Conservation (phyloP, 1,284 basidiomycete species). For the Xerocomus amazonicus region DNA sequence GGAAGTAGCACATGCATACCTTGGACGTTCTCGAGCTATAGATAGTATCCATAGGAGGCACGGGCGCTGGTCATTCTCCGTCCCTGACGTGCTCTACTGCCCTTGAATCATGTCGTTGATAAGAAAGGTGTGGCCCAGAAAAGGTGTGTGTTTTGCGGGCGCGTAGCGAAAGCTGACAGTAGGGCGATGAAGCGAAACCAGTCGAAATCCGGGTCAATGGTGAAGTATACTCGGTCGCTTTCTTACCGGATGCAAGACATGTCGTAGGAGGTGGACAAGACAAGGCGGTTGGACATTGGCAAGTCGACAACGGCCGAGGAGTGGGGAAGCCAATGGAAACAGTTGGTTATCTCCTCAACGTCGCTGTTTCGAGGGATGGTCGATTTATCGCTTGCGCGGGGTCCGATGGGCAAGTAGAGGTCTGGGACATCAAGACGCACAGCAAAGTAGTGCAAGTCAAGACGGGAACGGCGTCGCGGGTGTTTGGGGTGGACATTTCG, state of each 20-base stretch:
- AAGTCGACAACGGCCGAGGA: neutral
- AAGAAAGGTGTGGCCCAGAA: neutral
- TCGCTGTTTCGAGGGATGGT: slow-evolving; percentile 10
- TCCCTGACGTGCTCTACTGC: neutral
- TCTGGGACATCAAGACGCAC: slow-evolving; percentile 13
- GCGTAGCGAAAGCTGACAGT: neutral
- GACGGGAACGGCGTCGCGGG: neutral
- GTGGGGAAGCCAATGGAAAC: slow-evolving; percentile 2
- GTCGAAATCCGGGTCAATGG: slow-evolving; percentile 2
- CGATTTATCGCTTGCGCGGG: slow-evolving; percentile 4
- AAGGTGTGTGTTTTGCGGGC: neutral
- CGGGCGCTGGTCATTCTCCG: neutral
- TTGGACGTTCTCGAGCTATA: neutral
- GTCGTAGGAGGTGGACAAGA: slow-evolving; percentile 5
- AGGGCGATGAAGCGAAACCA: neutral
- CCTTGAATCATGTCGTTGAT: slow-evolving; percentile 1
- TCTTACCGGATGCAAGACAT: slow-evolving; percentile 5
- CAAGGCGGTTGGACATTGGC: slow-evolving; percentile 4
- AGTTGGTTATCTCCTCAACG: neutral
- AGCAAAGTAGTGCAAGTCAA: neutral
- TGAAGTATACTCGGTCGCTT: slow-evolving; percentile 4
- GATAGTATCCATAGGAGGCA: neutral
- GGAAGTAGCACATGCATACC: neutral
- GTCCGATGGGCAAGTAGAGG: slow-evolving; percentile 1
- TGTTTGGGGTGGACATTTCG: slow-evolving; percentile 3